Conservation (phyloP, 208 protist genomes). For the Leishmania guyanensis region DNA sequence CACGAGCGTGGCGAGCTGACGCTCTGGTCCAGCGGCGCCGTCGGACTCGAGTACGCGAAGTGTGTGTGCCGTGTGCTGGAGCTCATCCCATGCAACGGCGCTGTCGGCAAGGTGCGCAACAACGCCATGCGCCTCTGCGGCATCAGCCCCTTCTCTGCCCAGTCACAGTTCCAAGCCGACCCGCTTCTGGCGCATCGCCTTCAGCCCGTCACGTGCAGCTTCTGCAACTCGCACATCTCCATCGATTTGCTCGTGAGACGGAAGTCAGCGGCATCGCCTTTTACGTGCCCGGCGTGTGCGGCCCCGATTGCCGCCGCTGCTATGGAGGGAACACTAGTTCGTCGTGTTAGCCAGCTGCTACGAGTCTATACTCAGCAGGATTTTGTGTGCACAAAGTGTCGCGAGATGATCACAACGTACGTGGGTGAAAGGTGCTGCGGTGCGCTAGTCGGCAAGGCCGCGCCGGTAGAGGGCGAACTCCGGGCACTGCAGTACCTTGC, state of each 20-base stretch:
- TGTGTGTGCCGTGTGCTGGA: slow-evolving; percentile 69
- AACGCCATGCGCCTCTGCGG: slow-evolving; percentile 89
- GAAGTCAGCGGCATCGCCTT: slow-evolving; percentile 28
- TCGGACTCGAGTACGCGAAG: slow-evolving; percentile 86
- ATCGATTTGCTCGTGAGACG: slow-evolving; percentile 58
- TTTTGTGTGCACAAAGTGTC: slow-evolving; percentile 86
- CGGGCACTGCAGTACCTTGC: slow-evolving; percentile 67
- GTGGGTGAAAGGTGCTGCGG: slow-evolving; percentile 85
- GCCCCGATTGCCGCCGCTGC: slow-evolving; percentile 60
- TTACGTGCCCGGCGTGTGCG: slow-evolving; percentile 73
- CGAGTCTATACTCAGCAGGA: slow-evolving; percentile 71
- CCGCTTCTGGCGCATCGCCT: slow-evolving; percentile 42
- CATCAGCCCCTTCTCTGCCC: slow-evolving; percentile 84
- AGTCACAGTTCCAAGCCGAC: slow-evolving; percentile 48
- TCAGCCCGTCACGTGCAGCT: slow-evolving; percentile 65
- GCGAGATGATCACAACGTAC: slow-evolving; percentile 65
- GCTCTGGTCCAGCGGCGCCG: slow-evolving; percentile 41
- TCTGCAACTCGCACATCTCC: slow-evolving; percentile 70
- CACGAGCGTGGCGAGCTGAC: slow-evolving; percentile 16
- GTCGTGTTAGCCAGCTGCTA: slow-evolving; percentile 69
- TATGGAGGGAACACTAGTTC: slow-evolving; percentile 81
- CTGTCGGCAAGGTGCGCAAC: slow-evolving; percentile 74
- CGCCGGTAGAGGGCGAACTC: slow-evolving; percentile 50
- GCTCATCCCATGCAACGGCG: slow-evolving; percentile 67
- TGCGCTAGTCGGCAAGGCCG: slow-evolving; percentile 64